Conservation (phyloP, 139 green algal species). For the Coelastrella sp. region DNA sequence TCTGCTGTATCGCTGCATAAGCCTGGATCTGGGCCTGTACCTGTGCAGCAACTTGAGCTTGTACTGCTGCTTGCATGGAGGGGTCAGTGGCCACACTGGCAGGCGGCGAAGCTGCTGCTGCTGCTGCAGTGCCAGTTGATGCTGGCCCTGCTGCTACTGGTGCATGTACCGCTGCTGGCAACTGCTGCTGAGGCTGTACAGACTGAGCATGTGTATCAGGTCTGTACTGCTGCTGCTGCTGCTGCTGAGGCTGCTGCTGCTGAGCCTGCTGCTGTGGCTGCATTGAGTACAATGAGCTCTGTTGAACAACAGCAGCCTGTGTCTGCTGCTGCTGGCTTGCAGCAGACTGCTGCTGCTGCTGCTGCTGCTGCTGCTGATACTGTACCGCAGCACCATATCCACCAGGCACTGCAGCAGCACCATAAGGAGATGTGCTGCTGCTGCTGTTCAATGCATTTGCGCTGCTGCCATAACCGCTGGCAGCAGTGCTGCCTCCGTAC, state of each 20-base stretch:
- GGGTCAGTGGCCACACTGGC: background rate
- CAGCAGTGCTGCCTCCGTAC: constrained; percentile 14
- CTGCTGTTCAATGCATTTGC: no score
- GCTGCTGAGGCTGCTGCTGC: background rate
- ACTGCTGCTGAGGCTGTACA: no score
- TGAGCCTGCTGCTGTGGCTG: background rate
- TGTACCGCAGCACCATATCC: background rate
- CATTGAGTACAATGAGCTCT: no score
- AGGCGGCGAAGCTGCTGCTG: background rate
- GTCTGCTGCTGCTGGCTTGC: background rate
- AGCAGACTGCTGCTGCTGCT: background rate
- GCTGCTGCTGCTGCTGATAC: background rate
- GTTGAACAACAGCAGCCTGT: no score
- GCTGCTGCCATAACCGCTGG: background rate
- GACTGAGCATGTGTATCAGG: background rate
- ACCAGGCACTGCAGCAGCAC: background rate
- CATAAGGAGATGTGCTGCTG: background rate
- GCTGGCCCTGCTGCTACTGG: background rate
- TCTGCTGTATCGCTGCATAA: constrained; percentile 26
- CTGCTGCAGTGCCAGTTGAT: constrained; percentile 6
- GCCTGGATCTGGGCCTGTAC: constrained; percentile 17
- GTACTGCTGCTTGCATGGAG: background rate
- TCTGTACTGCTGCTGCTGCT: constrained; percentile 6
- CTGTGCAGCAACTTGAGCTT: background rate
- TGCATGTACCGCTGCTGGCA: constrained; percentile 2